These are phyloP conservation scores for Zymoseptoria ardabiliae DNA, from an alignment of 2,329 filamentous ascomycete species.

Conservation along the genomic window DNA sequence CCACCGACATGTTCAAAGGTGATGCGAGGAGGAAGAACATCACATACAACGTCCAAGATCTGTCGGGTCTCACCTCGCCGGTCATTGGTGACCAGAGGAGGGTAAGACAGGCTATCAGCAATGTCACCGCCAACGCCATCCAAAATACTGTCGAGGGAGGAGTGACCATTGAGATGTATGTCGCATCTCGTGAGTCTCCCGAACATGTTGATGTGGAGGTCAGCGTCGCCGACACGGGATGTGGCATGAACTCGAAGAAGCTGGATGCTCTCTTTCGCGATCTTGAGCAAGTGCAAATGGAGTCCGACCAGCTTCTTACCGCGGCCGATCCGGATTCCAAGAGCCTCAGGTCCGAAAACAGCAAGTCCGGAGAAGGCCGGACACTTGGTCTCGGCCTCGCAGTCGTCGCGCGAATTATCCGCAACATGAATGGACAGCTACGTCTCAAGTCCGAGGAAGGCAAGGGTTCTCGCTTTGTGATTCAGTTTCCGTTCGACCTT, in stretches of 20 bases:
- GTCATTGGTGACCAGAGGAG: slow-evolving; percentile 74
- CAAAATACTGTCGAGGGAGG: slow-evolving; percentile 64
- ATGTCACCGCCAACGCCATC: slow-evolving; percentile 77
- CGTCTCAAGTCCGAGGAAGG: slow-evolving; percentile 76
- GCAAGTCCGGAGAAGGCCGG: slow-evolving; percentile 28
- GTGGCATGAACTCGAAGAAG: slow-evolving; percentile 52
- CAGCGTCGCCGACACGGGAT: slow-evolving; percentile 66
- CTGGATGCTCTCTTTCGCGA: slow-evolving; percentile 56
- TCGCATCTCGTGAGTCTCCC: slow-evolving; percentile 44
- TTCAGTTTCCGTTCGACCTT: slow-evolving; percentile 68
- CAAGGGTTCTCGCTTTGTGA: slow-evolving; percentile 73
- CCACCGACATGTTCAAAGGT: slow-evolving; percentile 63
- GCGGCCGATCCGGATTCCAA: slow-evolving; percentile 28
- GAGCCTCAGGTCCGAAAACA: slow-evolving; percentile 20
- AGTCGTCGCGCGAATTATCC: slow-evolving; percentile 74
- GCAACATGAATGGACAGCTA: slow-evolving; percentile 86
- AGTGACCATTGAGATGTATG: slow-evolving; percentile 64
- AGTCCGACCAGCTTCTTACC: slow-evolving; percentile 44
- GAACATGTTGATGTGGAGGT: slow-evolving; percentile 63
- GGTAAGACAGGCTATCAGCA: slow-evolving; percentile 75
- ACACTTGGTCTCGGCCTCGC: slow-evolving; percentile 77
- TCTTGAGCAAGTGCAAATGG: slow-evolving; percentile 56
- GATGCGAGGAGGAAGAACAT: slow-evolving; percentile 73
- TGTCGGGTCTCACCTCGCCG: slow-evolving; percentile 59
- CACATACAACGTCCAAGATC: slow-evolving; percentile 58